These are phyloP conservation scores for Tilletia caries DNA, from an alignment of 1,284 basidiomycete species.

Conservation along the genomic window DNA sequence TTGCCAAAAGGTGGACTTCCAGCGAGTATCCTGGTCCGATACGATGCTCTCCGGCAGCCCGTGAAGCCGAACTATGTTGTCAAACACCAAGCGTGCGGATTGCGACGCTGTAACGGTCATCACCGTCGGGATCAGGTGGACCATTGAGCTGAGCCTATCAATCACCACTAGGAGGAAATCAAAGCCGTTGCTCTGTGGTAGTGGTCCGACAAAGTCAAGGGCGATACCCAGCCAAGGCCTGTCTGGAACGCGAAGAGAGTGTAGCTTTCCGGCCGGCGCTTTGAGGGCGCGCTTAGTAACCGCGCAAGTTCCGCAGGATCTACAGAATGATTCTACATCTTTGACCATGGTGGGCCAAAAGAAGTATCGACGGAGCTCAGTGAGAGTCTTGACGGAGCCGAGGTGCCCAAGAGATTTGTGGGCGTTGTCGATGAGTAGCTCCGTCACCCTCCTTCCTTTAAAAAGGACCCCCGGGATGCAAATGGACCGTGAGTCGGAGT, in stretches of 20 bases:
- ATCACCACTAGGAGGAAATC: constrained; percentile 56
- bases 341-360: constrained; percentile 52
- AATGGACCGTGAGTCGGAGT: not conserved
- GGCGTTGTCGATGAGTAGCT: constrained; percentile 9
- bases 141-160: constrained; percentile 54
- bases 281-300: constrained; percentile 47
- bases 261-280: constrained; percentile 52
- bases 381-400: not conserved
- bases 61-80: constrained; percentile 52
- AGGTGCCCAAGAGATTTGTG: not conserved
- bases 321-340: constrained; percentile 53
- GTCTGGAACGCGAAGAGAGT: constrained; percentile 50
- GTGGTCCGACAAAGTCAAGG: constrained; percentile 57
- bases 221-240: constrained; percentile 56
- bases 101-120: constrained; percentile 45
- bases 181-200: constrained; percentile 53
- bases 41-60: constrained; percentile 53
- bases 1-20: constrained; percentile 47
- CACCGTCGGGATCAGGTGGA: constrained; percentile 61
- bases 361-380: constrained; percentile 51
- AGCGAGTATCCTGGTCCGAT: constrained; percentile 55
- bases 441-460: constrained; percentile 11
- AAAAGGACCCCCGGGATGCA: constrained; percentile 2
- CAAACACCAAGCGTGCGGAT: constrained; percentile 35
- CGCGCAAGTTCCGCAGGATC: constrained; percentile 56